phyloP scores from a whole-genome alignment of 306 rosid genomes.

The Fragaria vesca region DNA sequence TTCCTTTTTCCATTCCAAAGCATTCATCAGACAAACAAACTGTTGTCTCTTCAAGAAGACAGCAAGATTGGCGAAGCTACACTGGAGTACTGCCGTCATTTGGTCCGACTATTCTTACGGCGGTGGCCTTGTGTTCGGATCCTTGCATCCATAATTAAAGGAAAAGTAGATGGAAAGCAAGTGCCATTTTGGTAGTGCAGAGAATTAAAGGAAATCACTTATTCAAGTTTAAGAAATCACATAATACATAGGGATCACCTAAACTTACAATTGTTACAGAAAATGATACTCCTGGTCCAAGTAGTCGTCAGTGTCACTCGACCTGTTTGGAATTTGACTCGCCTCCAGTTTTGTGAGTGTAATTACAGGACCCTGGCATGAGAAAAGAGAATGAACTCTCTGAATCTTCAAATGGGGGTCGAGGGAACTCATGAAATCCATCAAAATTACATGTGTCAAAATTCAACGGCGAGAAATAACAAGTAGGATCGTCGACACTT shows the following conservation, averaged over 20 bases:
- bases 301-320: slow-evolving; percentile 10
- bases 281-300: not conserved
- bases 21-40: too few relatives aligned
- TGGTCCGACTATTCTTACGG: not conserved
- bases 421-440: slow-evolving; percentile 79
- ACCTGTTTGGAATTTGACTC: slow-evolving; percentile 48
- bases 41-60: not conserved
- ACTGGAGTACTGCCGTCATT: too few relatives aligned
- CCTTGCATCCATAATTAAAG: not conserved
- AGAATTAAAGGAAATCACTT: slow-evolving; percentile 23
- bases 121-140: not conserved
- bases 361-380: slow-evolving; percentile 61
- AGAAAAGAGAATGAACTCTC: slow-evolving; percentile 77
- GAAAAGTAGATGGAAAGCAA: not conserved
- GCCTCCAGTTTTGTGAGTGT: slow-evolving; percentile 55
- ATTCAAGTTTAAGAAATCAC: slow-evolving; percentile 36
- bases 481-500: slow-evolving; percentile 66
- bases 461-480: slow-evolving; percentile 75
- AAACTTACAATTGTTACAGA: slow-evolving; percentile 36
- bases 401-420: slow-evolving; percentile 77
- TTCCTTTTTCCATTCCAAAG: too few relatives aligned
- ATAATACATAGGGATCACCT: slow-evolving; percentile 29
- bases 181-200: not conserved
- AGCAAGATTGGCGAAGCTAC: not conserved
- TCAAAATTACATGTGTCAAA: slow-evolving; percentile 75